Base-by-base conservation (phyloP, 768 basidiomycete genomes). In the Fomitopsis pulvina region DNA sequence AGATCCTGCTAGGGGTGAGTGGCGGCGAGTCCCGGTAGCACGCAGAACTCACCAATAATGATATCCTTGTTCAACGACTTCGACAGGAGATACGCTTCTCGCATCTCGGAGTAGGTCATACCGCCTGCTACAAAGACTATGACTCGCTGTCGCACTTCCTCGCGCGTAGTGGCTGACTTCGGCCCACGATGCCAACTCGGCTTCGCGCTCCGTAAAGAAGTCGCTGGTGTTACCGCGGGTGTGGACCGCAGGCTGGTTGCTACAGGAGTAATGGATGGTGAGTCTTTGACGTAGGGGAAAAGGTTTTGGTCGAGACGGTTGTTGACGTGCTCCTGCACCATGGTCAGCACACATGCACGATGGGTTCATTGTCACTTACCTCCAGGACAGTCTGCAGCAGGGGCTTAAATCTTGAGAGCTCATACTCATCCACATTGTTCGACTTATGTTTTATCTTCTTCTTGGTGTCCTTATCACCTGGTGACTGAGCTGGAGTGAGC, bases 71-170 rank as follows among this genome's bases (percentile, higher is more conserved):
- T 85, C 46, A 91, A 63, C 2, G 79, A 64, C 41, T 71, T 74
- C 2, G 91, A 87, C 14, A 95, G 72, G 44, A 83, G 75, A 62
- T 97, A 98, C 41, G 81, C 85, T 60, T 92, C 82, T 52, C 95
- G 77, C 67, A 94, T 85, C 68, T 99, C 96, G 0, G 93, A 95
- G 64, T 92, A 93, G 1, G 96, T 94, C 78, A 94, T 84, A 2
- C 96, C 96, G 29, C 96, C 96, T 12, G 90, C 88, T 21, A 97
- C 74, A 66, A 98, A 98, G 16, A 97, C 79, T 29, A 99, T 74
- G 12, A 96, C 60, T 25, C 95, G 78, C 66, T 91, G 86, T 51
- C 81, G 77, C 45, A 77, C 74, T 29, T 84, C 71, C 68, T 65
- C 77, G 27, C 69, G 60, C 20, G 70, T 62, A 2, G 70, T 63